Conservation (phyloP, 2,329 filamentous ascomycete genomes). For the Fusarium setosum region DNA sequence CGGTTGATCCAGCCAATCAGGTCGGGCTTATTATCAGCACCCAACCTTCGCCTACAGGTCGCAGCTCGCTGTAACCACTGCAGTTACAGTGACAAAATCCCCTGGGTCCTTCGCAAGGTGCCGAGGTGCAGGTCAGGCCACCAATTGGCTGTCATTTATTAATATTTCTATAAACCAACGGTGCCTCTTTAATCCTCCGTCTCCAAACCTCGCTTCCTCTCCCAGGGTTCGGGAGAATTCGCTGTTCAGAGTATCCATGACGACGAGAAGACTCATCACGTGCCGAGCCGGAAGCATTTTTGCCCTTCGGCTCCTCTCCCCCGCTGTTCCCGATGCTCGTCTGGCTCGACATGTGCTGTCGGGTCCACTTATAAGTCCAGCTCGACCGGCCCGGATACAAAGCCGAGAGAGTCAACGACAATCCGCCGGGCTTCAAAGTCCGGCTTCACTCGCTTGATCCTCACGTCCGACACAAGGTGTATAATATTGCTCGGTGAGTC, state of each 20-base stretch:
- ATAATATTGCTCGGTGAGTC: background rate
- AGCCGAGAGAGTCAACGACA: conserved; percentile 23
- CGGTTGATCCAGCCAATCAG: conserved; percentile 51
- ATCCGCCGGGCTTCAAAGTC: conserved; percentile 33
- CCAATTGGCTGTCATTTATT: conserved; percentile 21
- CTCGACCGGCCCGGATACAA: conserved; percentile 26
- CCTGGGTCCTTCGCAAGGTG: background rate
- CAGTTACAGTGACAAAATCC: conserved; percentile 26
- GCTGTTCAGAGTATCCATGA: conserved; percentile 35
- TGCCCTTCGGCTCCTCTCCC: conserved; percentile 32
- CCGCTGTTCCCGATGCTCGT: conserved; percentile 23
- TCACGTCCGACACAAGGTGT: background rate
- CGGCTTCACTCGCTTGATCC: conserved; percentile 9
- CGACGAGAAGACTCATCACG: conserved; percentile 37
- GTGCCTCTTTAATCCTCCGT: background rate
- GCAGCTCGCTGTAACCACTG: conserved; percentile 15
- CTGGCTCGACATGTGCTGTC: conserved; percentile 30
- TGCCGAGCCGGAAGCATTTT: conserved; percentile 38
- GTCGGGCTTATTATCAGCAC: conserved; percentile 41
- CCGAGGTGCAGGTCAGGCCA: conserved; percentile 3
- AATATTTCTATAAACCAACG: background rate
- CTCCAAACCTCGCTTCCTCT: conserved; percentile 3
- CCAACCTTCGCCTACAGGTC: conserved; percentile 18
- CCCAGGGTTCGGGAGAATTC: conserved; percentile 30
- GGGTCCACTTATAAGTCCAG: conserved; percentile 24